phyloP scores from a whole-genome alignment of 2,329 filamentous ascomycete species.

The Ascomycota sp. region DNA sequence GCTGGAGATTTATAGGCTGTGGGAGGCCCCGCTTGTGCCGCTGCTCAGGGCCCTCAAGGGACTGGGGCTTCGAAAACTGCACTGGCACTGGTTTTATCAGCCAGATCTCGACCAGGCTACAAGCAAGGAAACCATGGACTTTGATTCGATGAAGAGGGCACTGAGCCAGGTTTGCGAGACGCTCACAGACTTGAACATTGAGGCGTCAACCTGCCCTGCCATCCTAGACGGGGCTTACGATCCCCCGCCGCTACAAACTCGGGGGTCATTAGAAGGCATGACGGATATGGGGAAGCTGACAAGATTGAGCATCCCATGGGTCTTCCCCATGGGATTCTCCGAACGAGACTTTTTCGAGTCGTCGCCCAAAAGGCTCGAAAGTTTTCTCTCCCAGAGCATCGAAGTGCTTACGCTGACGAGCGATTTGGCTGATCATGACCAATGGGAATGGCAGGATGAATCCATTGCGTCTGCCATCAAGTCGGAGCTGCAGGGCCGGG shows the following conservation, averaged over 20 bases:
- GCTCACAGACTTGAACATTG: background rate
- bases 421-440: background rate
- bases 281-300: background rate
- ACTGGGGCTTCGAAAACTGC: background rate
- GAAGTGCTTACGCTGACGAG: background rate
- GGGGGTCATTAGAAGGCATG: background rate
- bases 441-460: background rate
- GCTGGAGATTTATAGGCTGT: slow-evolving; percentile 1
- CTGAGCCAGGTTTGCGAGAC: background rate
- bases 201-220: background rate
- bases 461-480: background rate
- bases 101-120: slow-evolving; percentile 1
- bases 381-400: background rate
- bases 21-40: slow-evolving; percentile 2
- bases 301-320: slow-evolving; percentile 1
- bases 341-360: background rate
- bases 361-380: background rate
- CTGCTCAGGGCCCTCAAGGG: background rate
- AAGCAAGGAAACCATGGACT: background rate
- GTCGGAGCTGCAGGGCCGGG: background rate
- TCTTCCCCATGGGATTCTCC: slow-evolving; percentile 1
- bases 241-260: background rate
- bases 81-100: slow-evolving; percentile 3
- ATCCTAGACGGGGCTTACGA: background rate
- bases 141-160: slow-evolving; percentile 2